Conservation (phyloP, 2,329 filamentous ascomycete genomes). For the Cryphonectria naterciae region DNA sequence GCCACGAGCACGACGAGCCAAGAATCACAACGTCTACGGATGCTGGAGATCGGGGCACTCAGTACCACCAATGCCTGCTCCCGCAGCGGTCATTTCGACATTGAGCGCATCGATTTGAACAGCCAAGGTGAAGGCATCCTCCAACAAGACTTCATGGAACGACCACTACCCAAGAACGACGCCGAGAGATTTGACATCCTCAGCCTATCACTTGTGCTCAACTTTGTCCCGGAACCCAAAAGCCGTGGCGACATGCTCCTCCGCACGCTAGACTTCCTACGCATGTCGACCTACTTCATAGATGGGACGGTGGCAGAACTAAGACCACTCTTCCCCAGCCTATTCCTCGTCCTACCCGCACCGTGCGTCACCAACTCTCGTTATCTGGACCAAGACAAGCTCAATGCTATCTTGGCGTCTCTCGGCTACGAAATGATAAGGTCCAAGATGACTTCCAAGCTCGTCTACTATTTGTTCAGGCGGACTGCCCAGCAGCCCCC, state of each 20-base stretch:
- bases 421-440: slow-evolving; percentile 72
- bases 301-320: slow-evolving; percentile 21
- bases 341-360: slow-evolving; percentile 89
- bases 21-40: slow-evolving; percentile 49
- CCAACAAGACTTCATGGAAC: slow-evolving; percentile 92
- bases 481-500: slow-evolving; percentile 40
- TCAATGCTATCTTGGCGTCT: slow-evolving; percentile 74
- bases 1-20: slow-evolving; percentile 28
- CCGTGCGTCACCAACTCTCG: slow-evolving; percentile 89
- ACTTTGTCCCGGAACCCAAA: slow-evolving; percentile 82
- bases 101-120: slow-evolving; percentile 87
- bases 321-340: slow-evolving; percentile 58
- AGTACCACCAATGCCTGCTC: slow-evolving; percentile 86
- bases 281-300: slow-evolving; percentile 34
- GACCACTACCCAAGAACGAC: slow-evolving; percentile 68
- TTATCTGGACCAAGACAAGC: slow-evolving; percentile 74
- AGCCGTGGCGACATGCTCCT: slow-evolving; percentile 84
- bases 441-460: slow-evolving; percentile 77
- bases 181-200: slow-evolving; percentile 82
- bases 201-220: slow-evolving; percentile 89
- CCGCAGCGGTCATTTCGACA: slow-evolving; percentile 68
- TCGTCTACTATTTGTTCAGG: slow-evolving; percentile 89
- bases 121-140: slow-evolving; percentile 81
- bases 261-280: slow-evolving; percentile 73
- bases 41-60: slow-evolving; percentile 89